Conservation (phyloP, 768 basidiomycete genomes). For the Calocybe gangraenosa region DNA sequence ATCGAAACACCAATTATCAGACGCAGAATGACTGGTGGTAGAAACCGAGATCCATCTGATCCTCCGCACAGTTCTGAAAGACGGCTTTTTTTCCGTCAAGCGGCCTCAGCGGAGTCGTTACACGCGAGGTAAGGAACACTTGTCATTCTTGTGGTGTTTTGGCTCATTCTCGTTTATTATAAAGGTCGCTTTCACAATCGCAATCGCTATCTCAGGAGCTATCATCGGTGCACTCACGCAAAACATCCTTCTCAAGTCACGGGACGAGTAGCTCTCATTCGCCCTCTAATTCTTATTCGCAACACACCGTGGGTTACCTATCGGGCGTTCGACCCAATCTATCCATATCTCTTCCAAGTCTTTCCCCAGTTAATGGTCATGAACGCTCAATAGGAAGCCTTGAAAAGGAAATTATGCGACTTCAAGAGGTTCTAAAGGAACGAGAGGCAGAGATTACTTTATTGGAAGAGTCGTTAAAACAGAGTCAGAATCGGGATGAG, state of each 20-base stretch:
- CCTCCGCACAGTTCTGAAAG: slow-evolving; percentile 49
- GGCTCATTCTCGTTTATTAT: slow-evolving; percentile 12
- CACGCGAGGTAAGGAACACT: slow-evolving; percentile 72
- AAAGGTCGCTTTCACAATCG: slow-evolving; percentile 90
- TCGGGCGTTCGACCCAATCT: slow-evolving; percentile 46
- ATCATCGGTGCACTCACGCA: slow-evolving; percentile 83
- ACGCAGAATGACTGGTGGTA: slow-evolving; percentile 49
- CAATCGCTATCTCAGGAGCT: slow-evolving; percentile 97
- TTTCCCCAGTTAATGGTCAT: slow-evolving; percentile 29
- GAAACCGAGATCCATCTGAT: slow-evolving; percentile 42
- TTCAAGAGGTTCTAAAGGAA: slow-evolving; percentile 89
- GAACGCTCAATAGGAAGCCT: slow-evolving; percentile 82
- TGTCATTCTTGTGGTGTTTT: slow-evolving; percentile 10
- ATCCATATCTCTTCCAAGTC: slow-evolving; percentile 49
- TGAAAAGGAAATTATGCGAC: slow-evolving; percentile 92
- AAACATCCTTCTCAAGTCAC: slow-evolving; percentile 74
- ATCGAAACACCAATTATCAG: slow-evolving; percentile 37
- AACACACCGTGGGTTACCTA: slow-evolving; percentile 15
- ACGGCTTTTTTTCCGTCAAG: slow-evolving; percentile 84
- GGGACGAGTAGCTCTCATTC: slow-evolving; percentile 62
- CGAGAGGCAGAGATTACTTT: slow-evolving; percentile 86
- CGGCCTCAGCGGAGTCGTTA: slow-evolving; percentile 83
- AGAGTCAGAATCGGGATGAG: slow-evolving; percentile 28
- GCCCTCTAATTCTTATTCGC: slow-evolving; percentile 56
- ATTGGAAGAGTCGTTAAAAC: slow-evolving; percentile 57